These are phyloP conservation scores for Penicillium brasilianum DNA, from an alignment of 2,329 filamentous ascomycete genomes.

Conservation along the genomic window DNA sequence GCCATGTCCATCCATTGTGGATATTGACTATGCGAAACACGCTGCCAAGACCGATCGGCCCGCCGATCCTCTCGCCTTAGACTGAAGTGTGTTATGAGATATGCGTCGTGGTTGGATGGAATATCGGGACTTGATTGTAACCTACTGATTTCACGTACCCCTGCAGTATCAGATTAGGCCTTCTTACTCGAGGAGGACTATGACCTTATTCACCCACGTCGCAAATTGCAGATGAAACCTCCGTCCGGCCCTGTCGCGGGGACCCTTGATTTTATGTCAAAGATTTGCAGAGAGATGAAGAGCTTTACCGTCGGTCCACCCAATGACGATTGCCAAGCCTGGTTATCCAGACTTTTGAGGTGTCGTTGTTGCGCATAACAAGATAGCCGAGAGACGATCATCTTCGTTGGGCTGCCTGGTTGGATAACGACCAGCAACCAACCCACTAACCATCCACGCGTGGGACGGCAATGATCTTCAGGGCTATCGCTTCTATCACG, in stretches of 20 bases:
- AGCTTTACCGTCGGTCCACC: constrained; percentile 3
- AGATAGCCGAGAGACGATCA: constrained; percentile 3
- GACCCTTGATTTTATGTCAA: not conserved
- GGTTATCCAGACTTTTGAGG: constrained; percentile 11
- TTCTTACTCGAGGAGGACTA: not conserved
- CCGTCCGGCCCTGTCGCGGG: not conserved
- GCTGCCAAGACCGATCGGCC: constrained; percentile 2
- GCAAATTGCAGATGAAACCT: constrained; percentile 2
- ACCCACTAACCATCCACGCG: constrained; percentile 3
- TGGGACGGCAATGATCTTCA: constrained; percentile 25
- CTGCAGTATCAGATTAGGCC: not conserved
- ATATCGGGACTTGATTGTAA: not conserved
- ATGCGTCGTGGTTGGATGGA: constrained; percentile 2
- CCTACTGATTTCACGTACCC: not conserved
- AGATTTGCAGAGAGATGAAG: not conserved
- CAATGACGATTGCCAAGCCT: constrained; percentile 18
- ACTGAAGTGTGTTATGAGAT: not conserved
- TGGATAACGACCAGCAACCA: constrained; percentile 9
- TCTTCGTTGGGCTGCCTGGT: constrained; percentile 5
- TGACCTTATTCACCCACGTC: not conserved
- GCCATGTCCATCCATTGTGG: not conserved
- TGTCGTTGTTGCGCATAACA: constrained; percentile 1
- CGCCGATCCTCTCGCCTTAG: constrained; percentile 3
- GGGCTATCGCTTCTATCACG: not conserved
- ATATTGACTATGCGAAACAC: not conserved